A percentile compares a stretch with the other conserved stretches of the same genome.
Conservation (phyloP, 2,329 filamentous ascomycete species). For the Neofusicoccum parvum region DNA sequence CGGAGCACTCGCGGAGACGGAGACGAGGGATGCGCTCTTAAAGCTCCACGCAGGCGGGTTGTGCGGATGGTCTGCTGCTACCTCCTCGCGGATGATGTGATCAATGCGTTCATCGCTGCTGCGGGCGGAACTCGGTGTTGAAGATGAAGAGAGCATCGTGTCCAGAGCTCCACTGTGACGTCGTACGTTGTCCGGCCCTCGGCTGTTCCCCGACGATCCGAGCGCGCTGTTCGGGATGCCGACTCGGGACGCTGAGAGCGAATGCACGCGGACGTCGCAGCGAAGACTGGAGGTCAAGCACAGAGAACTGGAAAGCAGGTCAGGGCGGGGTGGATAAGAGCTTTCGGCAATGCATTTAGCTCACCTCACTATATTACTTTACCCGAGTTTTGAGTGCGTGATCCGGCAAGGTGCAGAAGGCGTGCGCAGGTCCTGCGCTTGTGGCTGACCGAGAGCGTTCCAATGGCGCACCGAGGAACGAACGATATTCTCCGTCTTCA, state of each 20-base stretch:
- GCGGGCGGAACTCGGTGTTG: slow-evolving; percentile 5
- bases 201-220: background rate
- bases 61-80: background rate
- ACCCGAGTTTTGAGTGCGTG: background rate
- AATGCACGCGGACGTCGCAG: background rate
- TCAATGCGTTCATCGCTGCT: slow-evolving; percentile 7
- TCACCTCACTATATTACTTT: slow-evolving; percentile 1
- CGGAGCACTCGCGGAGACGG: slow-evolving; percentile 5
- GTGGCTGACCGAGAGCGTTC: slow-evolving; percentile 18
- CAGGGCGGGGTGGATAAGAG: background rate
- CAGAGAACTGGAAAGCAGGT: background rate
- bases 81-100: slow-evolving; percentile 11
- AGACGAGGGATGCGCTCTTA: background rate
- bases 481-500: background rate
- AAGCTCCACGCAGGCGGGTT: background rate
- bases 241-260: background rate
- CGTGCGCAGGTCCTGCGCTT: background rate
- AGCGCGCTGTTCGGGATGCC: slow-evolving; percentile 11
- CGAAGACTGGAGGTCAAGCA: background rate
- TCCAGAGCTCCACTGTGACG: slow-evolving; percentile 1
- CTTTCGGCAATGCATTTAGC: background rate
- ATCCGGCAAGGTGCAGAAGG: background rate
- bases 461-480: background rate
- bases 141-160: slow-evolving; percentile 6
- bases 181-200: background rate